Percentiles rank a stretch among this genome's conserved stretches.
These are phyloP conservation scores for Eugenia klotzschiana DNA, from an alignment of 441 rosid genomes.

Conservation along the genomic window DNA sequence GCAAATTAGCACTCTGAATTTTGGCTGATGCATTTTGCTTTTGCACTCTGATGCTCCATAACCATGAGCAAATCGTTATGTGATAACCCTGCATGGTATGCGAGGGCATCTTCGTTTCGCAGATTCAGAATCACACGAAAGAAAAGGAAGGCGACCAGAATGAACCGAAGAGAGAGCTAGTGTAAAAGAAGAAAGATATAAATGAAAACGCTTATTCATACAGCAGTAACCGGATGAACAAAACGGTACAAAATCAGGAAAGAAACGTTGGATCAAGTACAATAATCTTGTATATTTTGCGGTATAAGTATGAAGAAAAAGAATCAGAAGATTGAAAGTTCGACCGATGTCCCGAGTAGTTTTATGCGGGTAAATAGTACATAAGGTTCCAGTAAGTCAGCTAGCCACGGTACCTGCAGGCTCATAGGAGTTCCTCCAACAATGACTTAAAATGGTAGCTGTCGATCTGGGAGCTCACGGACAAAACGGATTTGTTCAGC, in stretches of 20 bases:
- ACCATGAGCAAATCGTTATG: background rate
- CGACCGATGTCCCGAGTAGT: background rate
- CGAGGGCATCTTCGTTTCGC: background rate
- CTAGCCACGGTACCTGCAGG: background rate
- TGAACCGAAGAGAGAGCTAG: background rate
- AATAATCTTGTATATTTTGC: background rate
- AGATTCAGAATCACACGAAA: background rate
- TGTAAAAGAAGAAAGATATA: background rate
- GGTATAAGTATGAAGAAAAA: background rate
- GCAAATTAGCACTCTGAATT: background rate
- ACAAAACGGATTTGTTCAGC: conserved; percentile 13
- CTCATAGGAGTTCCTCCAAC: background rate
- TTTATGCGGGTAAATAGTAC: background rate
- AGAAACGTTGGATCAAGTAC: background rate
- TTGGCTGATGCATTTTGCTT: background rate
- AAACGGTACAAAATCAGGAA: background rate
- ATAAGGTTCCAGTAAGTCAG: background rate
- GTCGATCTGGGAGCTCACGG: background rate
- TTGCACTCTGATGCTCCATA: background rate
- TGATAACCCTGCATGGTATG: background rate
- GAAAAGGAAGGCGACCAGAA: background rate
- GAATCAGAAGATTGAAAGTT: background rate
- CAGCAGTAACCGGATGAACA: background rate
- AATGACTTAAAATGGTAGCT: background rate
- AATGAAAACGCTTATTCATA: background rate